phyloP scores from a whole-genome alignment of 1,284 basidiomycete species.

The Veloporphyrellus conicus region DNA sequence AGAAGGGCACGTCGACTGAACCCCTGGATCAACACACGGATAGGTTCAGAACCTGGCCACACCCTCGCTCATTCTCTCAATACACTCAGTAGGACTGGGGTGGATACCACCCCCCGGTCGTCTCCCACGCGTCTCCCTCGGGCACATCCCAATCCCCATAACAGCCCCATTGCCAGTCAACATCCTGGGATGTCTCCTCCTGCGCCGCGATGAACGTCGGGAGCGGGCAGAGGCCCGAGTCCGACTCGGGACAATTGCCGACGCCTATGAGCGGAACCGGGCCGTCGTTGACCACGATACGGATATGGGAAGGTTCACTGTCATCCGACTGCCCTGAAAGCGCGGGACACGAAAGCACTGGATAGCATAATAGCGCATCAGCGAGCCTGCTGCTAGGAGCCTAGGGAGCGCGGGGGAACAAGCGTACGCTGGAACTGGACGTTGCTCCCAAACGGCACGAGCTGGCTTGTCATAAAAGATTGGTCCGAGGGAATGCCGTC shows the following conservation, averaged over 20 bases:
- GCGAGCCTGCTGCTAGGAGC: no score
- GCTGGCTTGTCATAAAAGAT: slow-evolving; percentile 29
- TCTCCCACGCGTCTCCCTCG: slow-evolving; percentile 57
- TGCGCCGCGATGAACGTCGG: slow-evolving; percentile 70
- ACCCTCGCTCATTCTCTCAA: no score
- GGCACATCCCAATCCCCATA: slow-evolving; percentile 65
- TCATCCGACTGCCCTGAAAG: not conserved
- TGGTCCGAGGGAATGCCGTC: slow-evolving; percentile 51
- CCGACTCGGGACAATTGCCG: slow-evolving; percentile 60
- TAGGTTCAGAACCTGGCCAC: no score
- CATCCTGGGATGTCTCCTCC: slow-evolving; percentile 60
- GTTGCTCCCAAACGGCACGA: slow-evolving; percentile 33
- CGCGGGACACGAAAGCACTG: slow-evolving; percentile 29
- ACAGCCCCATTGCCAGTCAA: slow-evolving; percentile 77
- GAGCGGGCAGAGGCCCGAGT: slow-evolving; percentile 79
- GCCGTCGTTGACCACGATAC: slow-evolving; percentile 84
- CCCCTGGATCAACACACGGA: no score
- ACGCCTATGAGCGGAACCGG: slow-evolving; percentile 77
- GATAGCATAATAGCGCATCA: no score
- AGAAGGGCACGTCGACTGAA: no score
- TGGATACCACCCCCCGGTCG: slow-evolving; percentile 23
- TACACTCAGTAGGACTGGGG: no score
- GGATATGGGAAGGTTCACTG: slow-evolving; percentile 53
- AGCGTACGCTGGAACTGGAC: slow-evolving; percentile 33
- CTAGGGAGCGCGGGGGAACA: no score